Percentiles rank a stretch among this genome's conserved stretches.
phyloP scores from a whole-genome alignment of 2,329 filamentous ascomycete species.

The Ophiostoma sp. region DNA sequence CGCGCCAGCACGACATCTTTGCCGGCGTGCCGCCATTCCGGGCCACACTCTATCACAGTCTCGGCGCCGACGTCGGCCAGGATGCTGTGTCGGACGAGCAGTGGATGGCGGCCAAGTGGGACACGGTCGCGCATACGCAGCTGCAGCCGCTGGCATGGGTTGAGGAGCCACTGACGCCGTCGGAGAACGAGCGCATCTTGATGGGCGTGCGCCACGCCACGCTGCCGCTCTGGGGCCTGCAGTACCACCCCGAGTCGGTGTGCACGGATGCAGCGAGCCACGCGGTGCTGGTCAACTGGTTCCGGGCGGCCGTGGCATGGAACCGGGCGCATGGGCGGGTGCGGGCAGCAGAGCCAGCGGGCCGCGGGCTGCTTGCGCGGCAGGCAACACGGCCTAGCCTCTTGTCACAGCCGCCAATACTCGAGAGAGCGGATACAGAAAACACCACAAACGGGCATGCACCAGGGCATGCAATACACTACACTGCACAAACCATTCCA shows the following conservation, averaged over 20 bases:
- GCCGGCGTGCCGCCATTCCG: constrained; percentile 50
- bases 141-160: constrained; percentile 60
- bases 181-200: constrained; percentile 50
- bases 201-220: constrained; percentile 67
- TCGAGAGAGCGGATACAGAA: not conserved
- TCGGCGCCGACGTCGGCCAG: constrained; percentile 52
- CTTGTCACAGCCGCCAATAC: constrained; percentile 29
- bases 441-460: not conserved
- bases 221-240: constrained; percentile 78
- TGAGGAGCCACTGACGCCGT: constrained; percentile 38
- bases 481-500: constrained; percentile 35
- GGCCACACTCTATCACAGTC: constrained; percentile 72
- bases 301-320: constrained; percentile 58
- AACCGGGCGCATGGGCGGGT: constrained; percentile 38
- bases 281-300: constrained; percentile 69
- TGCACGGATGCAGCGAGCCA: constrained; percentile 67
- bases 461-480: not conserved
- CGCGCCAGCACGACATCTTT: constrained; percentile 56
- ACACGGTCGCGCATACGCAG: constrained; percentile 32
- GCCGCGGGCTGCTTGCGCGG: constrained; percentile 29
- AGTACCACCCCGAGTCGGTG: constrained; percentile 86
- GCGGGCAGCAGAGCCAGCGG: constrained; percentile 21
- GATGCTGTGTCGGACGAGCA: constrained; percentile 35
- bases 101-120: constrained; percentile 42
- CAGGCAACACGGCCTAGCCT: constrained; percentile 36